Conservation (phyloP, 1,284 basidiomycete species). For the Crucibulum parvulum region DNA sequence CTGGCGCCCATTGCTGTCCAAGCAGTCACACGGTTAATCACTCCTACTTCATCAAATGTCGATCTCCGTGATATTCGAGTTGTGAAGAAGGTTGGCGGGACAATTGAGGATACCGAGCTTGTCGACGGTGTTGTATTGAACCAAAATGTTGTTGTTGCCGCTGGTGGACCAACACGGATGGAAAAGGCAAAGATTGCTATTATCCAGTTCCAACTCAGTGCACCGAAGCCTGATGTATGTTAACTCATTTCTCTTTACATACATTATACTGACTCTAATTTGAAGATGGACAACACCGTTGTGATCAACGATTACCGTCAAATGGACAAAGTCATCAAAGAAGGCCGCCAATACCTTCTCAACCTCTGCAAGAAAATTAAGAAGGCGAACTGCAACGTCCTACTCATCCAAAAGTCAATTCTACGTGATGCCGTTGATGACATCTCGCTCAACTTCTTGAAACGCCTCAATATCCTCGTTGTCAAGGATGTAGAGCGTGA, state of each 20-base stretch:
- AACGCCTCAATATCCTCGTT: constrained; percentile 96
- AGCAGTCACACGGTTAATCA: constrained; percentile 92
- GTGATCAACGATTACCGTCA: constrained; percentile 99
- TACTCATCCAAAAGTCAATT: constrained; percentile 99
- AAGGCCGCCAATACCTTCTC: constrained; percentile 97
- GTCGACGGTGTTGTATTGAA: constrained; percentile 97
- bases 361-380: constrained; percentile 99
- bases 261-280: constrained; percentile 8
- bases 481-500: constrained; percentile 99
- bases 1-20: constrained; percentile 97
- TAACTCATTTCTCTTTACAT: not conserved
- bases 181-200: constrained; percentile 99
- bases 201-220: constrained; percentile 98
- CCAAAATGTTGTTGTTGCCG: constrained; percentile 91
- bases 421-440: constrained; percentile 99
- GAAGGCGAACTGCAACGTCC: constrained; percentile 98
- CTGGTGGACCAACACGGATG: constrained; percentile 93
- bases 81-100: constrained; percentile 99
- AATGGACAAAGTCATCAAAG: constrained; percentile 99
- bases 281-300: constrained; percentile 99
- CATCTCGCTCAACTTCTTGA: constrained; percentile 97
- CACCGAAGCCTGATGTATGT: constrained; percentile 96
- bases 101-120: constrained; percentile 98
- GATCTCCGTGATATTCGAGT: constrained; percentile 96
- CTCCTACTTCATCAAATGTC: constrained; percentile 89